phyloP scores from a whole-genome alignment of 1,139 yeast genomes.

The Blastobotrys arbuscula region DNA sequence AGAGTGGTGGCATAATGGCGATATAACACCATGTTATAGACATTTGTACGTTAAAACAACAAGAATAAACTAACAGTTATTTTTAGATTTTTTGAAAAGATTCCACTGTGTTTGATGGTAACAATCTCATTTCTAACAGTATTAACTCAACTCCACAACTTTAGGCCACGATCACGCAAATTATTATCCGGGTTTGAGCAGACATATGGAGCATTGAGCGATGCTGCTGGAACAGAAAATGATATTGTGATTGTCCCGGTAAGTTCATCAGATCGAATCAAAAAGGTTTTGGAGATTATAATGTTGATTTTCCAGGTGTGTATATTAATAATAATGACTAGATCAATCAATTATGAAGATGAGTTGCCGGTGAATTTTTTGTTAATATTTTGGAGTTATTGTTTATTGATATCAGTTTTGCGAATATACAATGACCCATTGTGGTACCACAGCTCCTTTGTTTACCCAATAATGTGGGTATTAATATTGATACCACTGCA shows the following conservation, averaged over 20 bases:
- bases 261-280: conserved; percentile 1
- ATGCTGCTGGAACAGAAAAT: neutral
- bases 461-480: conserved; percentile 37
- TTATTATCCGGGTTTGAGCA: conserved; percentile 3
- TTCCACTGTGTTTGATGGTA: neutral
- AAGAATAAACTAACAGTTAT: neutral
- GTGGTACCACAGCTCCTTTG: conserved; percentile 62
- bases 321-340: neutral
- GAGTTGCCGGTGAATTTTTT: neutral
- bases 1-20: neutral
- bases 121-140: neutral
- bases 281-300: neutral
- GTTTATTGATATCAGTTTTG: neutral
- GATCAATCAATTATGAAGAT: neutral
- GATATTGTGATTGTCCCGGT: neutral
- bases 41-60: neutral
- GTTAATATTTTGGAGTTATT: conserved; percentile 5
- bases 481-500: neutral
- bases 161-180: neutral
- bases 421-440: conserved; percentile 24
- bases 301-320: neutral
- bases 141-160: neutral
- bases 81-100: neutral
- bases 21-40: neutral
- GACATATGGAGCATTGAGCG: neutral